Evolutionary conservation across 2,329 filamentous ascomycete genomes (phyloP).

Genomic region (Claviceps maximensis): DNA sequence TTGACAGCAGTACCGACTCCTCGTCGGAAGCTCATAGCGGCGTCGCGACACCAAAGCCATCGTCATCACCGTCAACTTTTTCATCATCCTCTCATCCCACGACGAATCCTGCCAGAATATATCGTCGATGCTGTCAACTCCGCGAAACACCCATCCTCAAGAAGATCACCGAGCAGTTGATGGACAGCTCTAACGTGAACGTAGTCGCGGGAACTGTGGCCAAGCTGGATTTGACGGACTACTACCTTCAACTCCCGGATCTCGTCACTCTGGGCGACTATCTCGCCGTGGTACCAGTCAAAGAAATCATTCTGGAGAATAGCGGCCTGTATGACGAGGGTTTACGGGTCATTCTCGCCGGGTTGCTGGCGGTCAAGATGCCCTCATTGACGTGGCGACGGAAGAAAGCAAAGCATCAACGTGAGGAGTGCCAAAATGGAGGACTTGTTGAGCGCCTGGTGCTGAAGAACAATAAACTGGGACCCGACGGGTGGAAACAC

Average conservation of each 20-base stretch:
- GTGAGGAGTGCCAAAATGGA: slow-evolving; percentile 32
- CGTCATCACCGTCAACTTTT: slow-evolving; percentile 4
- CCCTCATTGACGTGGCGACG: slow-evolving; percentile 36
- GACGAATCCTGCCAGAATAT: slow-evolving; percentile 83
- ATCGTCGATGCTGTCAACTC: slow-evolving; percentile 85
- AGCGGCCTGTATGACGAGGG: slow-evolving; percentile 80
- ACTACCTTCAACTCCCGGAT: slow-evolving; percentile 71
- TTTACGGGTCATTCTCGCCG: slow-evolving; percentile 72
- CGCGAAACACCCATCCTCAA: slow-evolving; percentile 87
- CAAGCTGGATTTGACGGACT: slow-evolving; percentile 72
- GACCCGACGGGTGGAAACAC: slow-evolving; percentile 79
- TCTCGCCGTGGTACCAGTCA: slow-evolving; percentile 82
- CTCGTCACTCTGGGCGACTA: slow-evolving; percentile 84
- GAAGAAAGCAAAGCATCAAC: slow-evolving; percentile 30
- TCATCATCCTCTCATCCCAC: slow-evolving; percentile 45
- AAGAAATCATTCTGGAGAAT: slow-evolving; percentile 75
- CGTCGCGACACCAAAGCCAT: slow-evolving; percentile 14
- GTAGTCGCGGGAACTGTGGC: slow-evolving; percentile 61
- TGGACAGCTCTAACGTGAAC: slow-evolving; percentile 52
- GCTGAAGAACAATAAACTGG: slow-evolving; percentile 85
- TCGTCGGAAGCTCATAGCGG: slow-evolving; percentile 21
- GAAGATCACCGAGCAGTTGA: slow-evolving; percentile 80
- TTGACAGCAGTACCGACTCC: slow-evolving; percentile 55
- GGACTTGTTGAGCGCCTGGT: slow-evolving; percentile 79
- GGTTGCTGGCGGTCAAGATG: slow-evolving; percentile 66